A percentile compares a stretch with the other conserved stretches of the same genome.
Conservation (phyloP, 169 alveolate species). For the Plasmodium relictum region DNA sequence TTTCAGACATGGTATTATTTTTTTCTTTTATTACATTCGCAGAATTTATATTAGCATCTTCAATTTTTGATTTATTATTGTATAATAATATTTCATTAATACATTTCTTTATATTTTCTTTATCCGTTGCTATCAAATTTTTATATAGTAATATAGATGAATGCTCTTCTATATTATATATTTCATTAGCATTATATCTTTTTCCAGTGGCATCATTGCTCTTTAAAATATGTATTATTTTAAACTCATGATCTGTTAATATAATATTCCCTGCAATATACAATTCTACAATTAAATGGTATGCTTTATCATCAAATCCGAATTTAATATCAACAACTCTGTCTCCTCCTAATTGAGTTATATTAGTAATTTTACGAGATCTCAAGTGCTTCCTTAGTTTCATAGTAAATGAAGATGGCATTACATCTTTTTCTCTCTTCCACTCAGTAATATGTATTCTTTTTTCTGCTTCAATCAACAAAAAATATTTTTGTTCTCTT, state of each 20-base stretch:
- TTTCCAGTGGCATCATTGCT: constrained; percentile 34
- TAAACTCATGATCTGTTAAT: constrained; percentile 92
- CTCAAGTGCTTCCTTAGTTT: constrained; percentile 86
- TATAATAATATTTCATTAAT: constrained; percentile 47
- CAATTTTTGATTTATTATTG: constrained; percentile 18
- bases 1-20: background rate
- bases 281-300: constrained; percentile 93
- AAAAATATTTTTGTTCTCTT: constrained; percentile 83
- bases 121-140: constrained; percentile 34
- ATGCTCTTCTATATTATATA: constrained; percentile 68
- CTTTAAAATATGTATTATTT: constrained; percentile 86
- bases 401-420: constrained; percentile 86
- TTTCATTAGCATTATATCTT: constrained; percentile 34
- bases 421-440: constrained; percentile 80
- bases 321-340: constrained; percentile 94
- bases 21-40: constrained; percentile 4
- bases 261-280: constrained; percentile 95
- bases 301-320: constrained; percentile 93
- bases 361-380: constrained; percentile 80
- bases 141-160: constrained; percentile 30
- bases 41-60: background rate
- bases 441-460: constrained; percentile 86
- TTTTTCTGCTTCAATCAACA: constrained; percentile 83
- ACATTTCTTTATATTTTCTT: constrained; percentile 57
- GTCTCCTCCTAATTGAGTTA: constrained; percentile 92